A percentile compares a stretch with the other conserved stretches of the same genome.
phyloP scores from a whole-genome alignment of 2,329 filamentous ascomycete species.

The Plectosphaerella sp. region DNA sequence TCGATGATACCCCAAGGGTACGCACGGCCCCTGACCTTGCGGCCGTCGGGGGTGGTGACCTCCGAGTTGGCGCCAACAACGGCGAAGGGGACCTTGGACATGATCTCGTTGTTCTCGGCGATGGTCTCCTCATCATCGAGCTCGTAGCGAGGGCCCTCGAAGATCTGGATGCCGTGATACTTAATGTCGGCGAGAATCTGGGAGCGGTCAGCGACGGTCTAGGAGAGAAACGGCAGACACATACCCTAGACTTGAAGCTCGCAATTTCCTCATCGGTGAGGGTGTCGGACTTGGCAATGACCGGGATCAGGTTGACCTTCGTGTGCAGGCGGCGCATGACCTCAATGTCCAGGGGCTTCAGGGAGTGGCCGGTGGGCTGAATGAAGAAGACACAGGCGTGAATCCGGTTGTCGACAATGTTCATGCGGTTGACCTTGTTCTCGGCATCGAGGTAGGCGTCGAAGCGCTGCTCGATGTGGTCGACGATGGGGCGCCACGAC shows the following conservation, averaged over 20 bases:
- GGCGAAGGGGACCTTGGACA: slow-evolving; percentile 99
- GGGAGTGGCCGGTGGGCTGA: slow-evolving; percentile 94
- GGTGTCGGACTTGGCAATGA: slow-evolving; percentile 98
- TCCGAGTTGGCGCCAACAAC: slow-evolving; percentile 96
- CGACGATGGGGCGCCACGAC: slow-evolving; percentile 97
- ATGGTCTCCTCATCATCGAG: slow-evolving; percentile 99
- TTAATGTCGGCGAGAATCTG: slow-evolving; percentile 97
- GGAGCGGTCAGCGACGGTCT: slow-evolving; percentile 3
- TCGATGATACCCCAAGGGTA: slow-evolving; percentile 99
- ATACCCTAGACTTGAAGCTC: slow-evolving; percentile 92
- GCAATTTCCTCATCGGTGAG: slow-evolving; percentile 94
- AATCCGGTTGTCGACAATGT: slow-evolving; percentile 98
- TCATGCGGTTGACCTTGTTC: slow-evolving; percentile 99
- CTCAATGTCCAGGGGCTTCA: slow-evolving; percentile 98
- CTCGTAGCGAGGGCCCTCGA: slow-evolving; percentile 97
- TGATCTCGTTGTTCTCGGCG: slow-evolving; percentile 99
- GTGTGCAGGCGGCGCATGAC: slow-evolving; percentile 99
- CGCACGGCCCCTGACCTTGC: slow-evolving; percentile 90
- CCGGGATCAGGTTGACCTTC: slow-evolving; percentile 99
- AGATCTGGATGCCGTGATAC: slow-evolving; percentile 97
- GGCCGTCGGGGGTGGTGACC: slow-evolving; percentile 84
- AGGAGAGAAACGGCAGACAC: slow-evolving; percentile 30
- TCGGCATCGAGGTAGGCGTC: slow-evolving; percentile 98
- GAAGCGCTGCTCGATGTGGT: slow-evolving; percentile 99
- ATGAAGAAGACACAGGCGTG: slow-evolving; percentile 99